phyloP scores from a whole-genome alignment of 495 filamentous ascomycete genomes.

The Penicillium desertorum region DNA sequence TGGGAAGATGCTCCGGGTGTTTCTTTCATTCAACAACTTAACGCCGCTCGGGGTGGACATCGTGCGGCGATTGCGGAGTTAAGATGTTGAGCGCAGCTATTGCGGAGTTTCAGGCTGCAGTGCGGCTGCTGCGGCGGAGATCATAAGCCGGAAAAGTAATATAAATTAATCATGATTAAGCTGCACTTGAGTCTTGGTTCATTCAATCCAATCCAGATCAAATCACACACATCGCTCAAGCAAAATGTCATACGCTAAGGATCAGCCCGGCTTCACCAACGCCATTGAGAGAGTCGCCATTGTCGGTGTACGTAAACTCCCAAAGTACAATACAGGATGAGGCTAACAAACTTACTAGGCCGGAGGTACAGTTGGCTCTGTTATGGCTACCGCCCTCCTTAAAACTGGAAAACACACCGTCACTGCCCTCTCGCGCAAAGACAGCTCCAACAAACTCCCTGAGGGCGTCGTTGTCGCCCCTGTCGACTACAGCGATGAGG shows the following conservation, averaged over 20 bases:
- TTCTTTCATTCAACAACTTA: background rate
- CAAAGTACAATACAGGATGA: background rate
- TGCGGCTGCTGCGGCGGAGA: background rate
- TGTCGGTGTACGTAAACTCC: conserved; percentile 42
- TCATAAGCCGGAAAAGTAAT: background rate
- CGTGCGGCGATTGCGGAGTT: background rate
- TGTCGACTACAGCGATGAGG: conserved; percentile 51
- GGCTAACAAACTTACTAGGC: conserved; percentile 44
- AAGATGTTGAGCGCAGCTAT: too few species aligned
- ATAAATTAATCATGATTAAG: background rate
- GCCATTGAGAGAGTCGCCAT: conserved; percentile 48
- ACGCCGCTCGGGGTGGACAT: conserved; percentile 1
- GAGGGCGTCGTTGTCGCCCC: conserved; percentile 42
- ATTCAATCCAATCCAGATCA: background rate
- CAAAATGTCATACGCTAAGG: conserved; percentile 36
- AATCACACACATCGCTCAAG: background rate
- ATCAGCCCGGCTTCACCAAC: conserved; percentile 45
- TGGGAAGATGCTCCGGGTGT: background rate
- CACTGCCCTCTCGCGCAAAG: conserved; percentile 54
- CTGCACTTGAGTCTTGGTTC: background rate
- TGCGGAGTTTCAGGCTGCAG: background rate
- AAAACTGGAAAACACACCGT: conserved; percentile 52
- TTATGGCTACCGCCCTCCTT: conserved; percentile 51
- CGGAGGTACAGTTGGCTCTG: conserved; percentile 57
- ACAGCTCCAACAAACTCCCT: conserved; percentile 43